Percentiles rank a stretch among this genome's conserved stretches.
Conservation (phyloP, 805 yeast species). For the Candida lessepsii region DNA sequence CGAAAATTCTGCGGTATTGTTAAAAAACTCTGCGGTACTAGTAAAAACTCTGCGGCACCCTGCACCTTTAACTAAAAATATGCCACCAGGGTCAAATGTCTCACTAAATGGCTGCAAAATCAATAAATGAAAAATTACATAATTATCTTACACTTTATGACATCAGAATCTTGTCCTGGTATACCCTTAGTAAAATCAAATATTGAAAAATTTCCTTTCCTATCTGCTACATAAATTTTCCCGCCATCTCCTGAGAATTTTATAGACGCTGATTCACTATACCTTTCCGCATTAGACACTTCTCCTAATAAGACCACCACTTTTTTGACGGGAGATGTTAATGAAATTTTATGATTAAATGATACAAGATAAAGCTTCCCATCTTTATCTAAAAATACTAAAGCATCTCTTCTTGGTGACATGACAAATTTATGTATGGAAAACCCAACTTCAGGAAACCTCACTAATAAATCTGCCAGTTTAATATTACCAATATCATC, state of each 20-base stretch:
- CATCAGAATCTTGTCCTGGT: constrained; percentile 64
- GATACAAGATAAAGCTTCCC: constrained; percentile 73
- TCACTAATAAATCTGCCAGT: constrained; percentile 38
- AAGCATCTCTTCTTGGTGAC: constrained; percentile 84
- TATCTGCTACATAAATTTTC: constrained; percentile 68
- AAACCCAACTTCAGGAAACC: constrained; percentile 79
- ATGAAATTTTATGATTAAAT: constrained; percentile 38
- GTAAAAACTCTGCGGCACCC: too few relatives aligned
- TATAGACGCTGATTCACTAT: constrained; percentile 75
- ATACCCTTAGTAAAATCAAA: constrained; percentile 88
- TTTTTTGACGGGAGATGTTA: constrained; percentile 29
- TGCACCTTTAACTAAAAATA: too few relatives aligned
- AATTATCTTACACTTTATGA: constrained; percentile 63
- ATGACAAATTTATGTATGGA: constrained; percentile 70
- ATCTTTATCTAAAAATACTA: constrained; percentile 75
- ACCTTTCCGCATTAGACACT: constrained; percentile 71
- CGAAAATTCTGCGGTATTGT: too few relatives aligned
- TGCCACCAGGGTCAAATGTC: too few relatives aligned
- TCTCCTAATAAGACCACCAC: constrained; percentile 71
- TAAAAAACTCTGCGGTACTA: too few relatives aligned
- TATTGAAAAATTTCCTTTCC: constrained; percentile 75
- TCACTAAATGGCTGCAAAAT: constrained; percentile 1
- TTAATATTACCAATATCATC: constrained; percentile 47
- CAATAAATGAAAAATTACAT: too few relatives aligned
- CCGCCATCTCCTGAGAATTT: constrained; percentile 81